phyloP scores from a whole-genome alignment of 2,329 filamentous ascomycete genomes.

The Apiospora koreana region DNA sequence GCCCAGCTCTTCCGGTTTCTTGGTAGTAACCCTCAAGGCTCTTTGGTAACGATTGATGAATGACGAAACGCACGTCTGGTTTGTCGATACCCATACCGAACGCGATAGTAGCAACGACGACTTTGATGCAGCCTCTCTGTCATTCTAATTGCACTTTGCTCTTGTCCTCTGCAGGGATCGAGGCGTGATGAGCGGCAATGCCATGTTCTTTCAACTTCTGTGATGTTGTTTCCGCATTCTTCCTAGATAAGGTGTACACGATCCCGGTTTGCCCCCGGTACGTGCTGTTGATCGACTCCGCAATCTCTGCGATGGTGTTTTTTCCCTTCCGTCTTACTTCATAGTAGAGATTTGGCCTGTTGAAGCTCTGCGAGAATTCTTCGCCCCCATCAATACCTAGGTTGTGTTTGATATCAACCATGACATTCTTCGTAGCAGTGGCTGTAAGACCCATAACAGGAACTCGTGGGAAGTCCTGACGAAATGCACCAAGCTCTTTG shows the following conservation, averaged over 20 bases:
- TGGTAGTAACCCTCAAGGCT: conserved; percentile 98
- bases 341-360: conserved; percentile 91
- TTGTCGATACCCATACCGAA: conserved; percentile 99
- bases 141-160: conserved; percentile 73
- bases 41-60: conserved; percentile 91
- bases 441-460: conserved; percentile 95
- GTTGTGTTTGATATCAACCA: conserved; percentile 87
- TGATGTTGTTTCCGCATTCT: conserved; percentile 80
- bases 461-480: conserved; percentile 71
- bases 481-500: conserved; percentile 77
- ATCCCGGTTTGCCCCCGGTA: conserved; percentile 81
- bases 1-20: conserved; percentile 91
- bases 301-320: conserved; percentile 54
- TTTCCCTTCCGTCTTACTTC: conserved; percentile 75
- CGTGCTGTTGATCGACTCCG: conserved; percentile 66
- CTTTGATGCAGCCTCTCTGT: conserved; percentile 78
- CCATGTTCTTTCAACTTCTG: conserved; percentile 59
- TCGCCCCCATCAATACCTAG: conserved; percentile 79
- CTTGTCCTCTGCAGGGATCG: conserved; percentile 69
- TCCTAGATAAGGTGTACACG: conserved; percentile 87
- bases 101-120: conserved; percentile 96
- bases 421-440: conserved; percentile 91
- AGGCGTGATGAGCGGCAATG: conserved; percentile 78
- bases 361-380: conserved; percentile 90
- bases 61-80: conserved; percentile 91